Evolutionary conservation across 2,329 filamentous ascomycete species (phyloP), one percentile per base, ranked within the genome.

Genomic region (Penicillium sp.): DNA sequence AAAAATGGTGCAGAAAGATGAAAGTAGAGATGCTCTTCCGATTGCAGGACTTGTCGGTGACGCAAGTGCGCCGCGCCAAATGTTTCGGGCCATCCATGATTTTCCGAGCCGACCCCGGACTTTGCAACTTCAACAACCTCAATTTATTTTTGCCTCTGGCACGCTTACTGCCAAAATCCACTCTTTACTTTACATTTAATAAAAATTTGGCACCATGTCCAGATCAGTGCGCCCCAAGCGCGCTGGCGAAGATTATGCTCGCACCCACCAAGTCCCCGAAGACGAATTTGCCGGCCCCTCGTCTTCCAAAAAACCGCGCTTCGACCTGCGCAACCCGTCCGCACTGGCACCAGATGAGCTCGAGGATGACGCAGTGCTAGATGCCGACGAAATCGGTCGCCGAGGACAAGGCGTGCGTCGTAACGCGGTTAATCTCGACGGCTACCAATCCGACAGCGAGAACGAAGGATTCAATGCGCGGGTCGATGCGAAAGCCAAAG

Each of bases 311-410:
- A 92, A 91, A 68, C 88, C 91, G 58, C 91, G 90, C 67, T 99
- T 99, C 74, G 94, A 99, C 72, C 79, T 94, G 53, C 90, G 94
- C 62, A 97, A 99, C 70, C 94, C 94, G 3, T 96, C 92, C 16
- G 91, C 90, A 0, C 83, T 99, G 4, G 93, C 91, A 1, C 86
- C 92, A 1, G 91, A 95, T 69, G 88, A 85, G 1, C 82, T 83
- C 2, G 88, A 90, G 61, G 85, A 89, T 46, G 88, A 88, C 62
- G 84, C 85, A 0, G 83, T 93, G 26, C 83, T 99, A 8, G 90
- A 96, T 51, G 91, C 92, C 21, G 94, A 97, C 68, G 92, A 97
- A 40, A 97, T 97, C 62, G 91, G 92, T 16, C 82, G 82, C 52
- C 81, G 84, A 18, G 84, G 84, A 1, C 82, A 84, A 30, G 83